Evolutionary conservation across 2,329 filamentous ascomycete species (phyloP), one percentile per base, ranked within the genome.

Genomic region (Lojkania enalia): DNA sequence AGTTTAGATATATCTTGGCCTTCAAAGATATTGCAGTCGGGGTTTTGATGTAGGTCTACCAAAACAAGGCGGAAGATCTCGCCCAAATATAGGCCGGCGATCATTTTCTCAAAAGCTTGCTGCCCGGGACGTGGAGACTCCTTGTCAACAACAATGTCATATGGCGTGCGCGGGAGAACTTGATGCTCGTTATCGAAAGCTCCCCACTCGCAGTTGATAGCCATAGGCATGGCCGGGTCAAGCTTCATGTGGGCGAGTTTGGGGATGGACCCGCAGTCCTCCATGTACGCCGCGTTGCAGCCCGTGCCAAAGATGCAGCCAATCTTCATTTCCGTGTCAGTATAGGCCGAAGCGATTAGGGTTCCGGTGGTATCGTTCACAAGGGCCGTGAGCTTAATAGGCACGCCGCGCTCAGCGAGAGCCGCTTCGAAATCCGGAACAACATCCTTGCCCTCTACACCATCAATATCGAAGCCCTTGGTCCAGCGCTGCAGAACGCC

Each of bases 301-400:
- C 94, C 94, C 11, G 94, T 99, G 60, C 94, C 94, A 63, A 99
- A 99, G 67, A 99, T 99, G 73, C 92, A 96, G 44, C 94, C 94
- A 62, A 97, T 94, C 74, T 85, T 90, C 82, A 96, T 95, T 58
- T 85, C 83, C 35, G 85, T 77, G 67, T 99, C 91, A n/a, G 92
- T 97, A 74, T 99, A 99, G 20, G 90, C 87, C 19, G 92, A 97
- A 49, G 94, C 94, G 63, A 99, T 95, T 62, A 99, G 77, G 21
- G 94, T 99, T 61, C 94, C 94, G 14, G 92, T 97, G 36, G 94
- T 99, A 70, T 99, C 94, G 70, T 99, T 99, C 74, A 97, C 94
- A 69, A 99, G 74, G 25, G 94, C 94, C 18, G 87, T 88, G 44
- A 97, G 78, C 74, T 91, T 95, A 74, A 97, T 95, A 35, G 92